Conservation (phyloP, 106 monocot genomes). For the Acorus calamus region DNA sequence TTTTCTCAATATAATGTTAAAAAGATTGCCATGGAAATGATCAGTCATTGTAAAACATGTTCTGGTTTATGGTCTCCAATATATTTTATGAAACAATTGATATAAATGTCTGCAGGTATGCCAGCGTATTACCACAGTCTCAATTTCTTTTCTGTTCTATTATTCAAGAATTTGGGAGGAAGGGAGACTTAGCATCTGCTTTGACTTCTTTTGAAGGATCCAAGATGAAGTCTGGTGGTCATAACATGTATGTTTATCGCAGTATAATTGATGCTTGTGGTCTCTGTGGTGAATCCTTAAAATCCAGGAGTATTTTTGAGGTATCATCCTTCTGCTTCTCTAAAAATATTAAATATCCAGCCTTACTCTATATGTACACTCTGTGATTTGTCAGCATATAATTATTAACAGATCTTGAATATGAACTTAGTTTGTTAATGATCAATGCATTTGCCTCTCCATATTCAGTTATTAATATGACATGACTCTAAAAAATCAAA, state of each 20-base stretch:
- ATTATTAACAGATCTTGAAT: no score
- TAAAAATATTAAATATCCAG: not conserved
- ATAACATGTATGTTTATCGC: conserved; percentile 76
- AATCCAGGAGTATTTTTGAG: conserved; percentile 65
- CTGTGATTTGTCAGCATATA: no score
- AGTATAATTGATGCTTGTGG: conserved; percentile 85
- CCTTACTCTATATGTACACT: no score
- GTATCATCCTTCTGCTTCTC: conserved; percentile 18
- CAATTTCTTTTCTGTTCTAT: conserved; percentile 62
- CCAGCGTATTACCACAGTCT: conserved; percentile 63
- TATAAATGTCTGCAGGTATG: conserved; percentile 55
- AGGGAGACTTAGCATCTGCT: conserved; percentile 45
- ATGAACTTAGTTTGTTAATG: no score
- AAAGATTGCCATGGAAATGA: not conserved
- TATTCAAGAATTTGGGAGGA: conserved; percentile 82
- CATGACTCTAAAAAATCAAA: no score
- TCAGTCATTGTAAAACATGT: not conserved
- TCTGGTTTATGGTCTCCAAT: conserved; percentile 1
- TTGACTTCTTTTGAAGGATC: conserved; percentile 48
- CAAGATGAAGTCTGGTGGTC: conserved; percentile 46
- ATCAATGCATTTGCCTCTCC: no score
- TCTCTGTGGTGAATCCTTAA: conserved; percentile 53
- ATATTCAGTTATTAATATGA: no score
- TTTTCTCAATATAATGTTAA: no score
- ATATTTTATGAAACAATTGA: not conserved